Evolutionary conservation across 306 rosid genomes (phyloP).

Genomic region (Canavalia gladiata): DNA sequence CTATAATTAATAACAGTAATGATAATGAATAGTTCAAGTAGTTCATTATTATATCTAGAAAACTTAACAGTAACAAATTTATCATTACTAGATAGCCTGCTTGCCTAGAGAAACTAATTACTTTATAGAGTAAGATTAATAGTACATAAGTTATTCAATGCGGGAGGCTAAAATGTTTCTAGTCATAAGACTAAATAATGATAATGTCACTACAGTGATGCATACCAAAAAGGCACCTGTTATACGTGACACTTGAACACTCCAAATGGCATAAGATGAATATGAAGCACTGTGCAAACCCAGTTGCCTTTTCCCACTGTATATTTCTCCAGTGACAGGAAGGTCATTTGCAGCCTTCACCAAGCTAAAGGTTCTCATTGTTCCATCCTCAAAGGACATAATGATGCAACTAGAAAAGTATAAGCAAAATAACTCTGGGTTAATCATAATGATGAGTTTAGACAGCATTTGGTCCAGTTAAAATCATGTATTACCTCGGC

Average conservation of each 20-base stretch:
- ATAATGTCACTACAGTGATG: conserved; percentile 20
- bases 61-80: conserved; percentile 2
- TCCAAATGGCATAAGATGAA: conserved; percentile 85
- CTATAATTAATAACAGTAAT: background rate
- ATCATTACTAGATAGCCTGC: conserved; percentile 10
- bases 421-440: conserved; percentile 36
- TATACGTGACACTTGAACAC: conserved; percentile 77
- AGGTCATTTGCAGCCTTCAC: conserved; percentile 76
- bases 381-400: conserved; percentile 91
- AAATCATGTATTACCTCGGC: conserved; percentile 69
- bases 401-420: conserved; percentile 74
- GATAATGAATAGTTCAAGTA: background rate
- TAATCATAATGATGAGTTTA: conserved; percentile 37
- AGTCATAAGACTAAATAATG: conserved; percentile 9
- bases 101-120: conserved; percentile 14
- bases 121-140: conserved; percentile 12
- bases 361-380: conserved; percentile 84
- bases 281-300: conserved; percentile 64
- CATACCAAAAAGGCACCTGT: conserved; percentile 65
- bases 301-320: conserved; percentile 71
- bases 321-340: conserved; percentile 77
- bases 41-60: conserved; percentile 25
- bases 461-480: conserved; percentile 29
- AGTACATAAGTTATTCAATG: background rate
- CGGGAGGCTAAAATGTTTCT: conserved; percentile 6